These are phyloP conservation scores for Dryadomyces quercus-mongolicae DNA, from an alignment of 2,329 filamentous ascomycete genomes.

Conservation along the genomic window DNA sequence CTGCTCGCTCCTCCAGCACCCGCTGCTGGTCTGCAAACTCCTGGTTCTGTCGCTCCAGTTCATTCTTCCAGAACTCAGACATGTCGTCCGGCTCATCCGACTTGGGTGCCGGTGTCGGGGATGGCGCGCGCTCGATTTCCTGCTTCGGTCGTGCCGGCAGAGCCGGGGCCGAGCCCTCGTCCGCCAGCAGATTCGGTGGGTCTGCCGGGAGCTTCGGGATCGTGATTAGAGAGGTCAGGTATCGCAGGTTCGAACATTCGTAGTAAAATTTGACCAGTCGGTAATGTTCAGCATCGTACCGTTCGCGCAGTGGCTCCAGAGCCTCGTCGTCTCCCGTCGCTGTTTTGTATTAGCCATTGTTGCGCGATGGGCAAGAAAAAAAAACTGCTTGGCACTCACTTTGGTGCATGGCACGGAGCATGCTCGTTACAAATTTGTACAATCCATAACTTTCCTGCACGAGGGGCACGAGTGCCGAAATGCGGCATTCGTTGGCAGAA, in stretches of 20 bases:
- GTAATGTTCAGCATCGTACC: constrained; percentile 95
- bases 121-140: constrained; percentile 56
- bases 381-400: constrained; percentile 50
- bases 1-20: constrained; percentile 75
- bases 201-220: constrained; percentile 93
- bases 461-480: constrained; percentile 82
- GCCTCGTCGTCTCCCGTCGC: constrained; percentile 90
- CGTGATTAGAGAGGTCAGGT: constrained; percentile 90
- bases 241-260: constrained; percentile 94
- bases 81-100: constrained; percentile 85
- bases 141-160: constrained; percentile 70
- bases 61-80: constrained; percentile 94
- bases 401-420: constrained; percentile 95
- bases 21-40: constrained; percentile 93
- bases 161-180: constrained; percentile 73
- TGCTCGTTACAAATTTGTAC: constrained; percentile 99
- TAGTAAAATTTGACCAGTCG: constrained; percentile 97
- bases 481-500: constrained; percentile 87
- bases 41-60: constrained; percentile 80
- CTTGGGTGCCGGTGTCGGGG: constrained; percentile 55
- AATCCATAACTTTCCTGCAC: constrained; percentile 98
- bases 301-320: constrained; percentile 70
- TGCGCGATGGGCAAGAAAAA: too few relatives aligned
- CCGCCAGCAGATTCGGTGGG: constrained; percentile 74
- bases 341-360: constrained; percentile 18